Base-by-base conservation (phyloP, 2,329 filamentous ascomycete genomes). In the Aspergillus udagawae region DNA sequence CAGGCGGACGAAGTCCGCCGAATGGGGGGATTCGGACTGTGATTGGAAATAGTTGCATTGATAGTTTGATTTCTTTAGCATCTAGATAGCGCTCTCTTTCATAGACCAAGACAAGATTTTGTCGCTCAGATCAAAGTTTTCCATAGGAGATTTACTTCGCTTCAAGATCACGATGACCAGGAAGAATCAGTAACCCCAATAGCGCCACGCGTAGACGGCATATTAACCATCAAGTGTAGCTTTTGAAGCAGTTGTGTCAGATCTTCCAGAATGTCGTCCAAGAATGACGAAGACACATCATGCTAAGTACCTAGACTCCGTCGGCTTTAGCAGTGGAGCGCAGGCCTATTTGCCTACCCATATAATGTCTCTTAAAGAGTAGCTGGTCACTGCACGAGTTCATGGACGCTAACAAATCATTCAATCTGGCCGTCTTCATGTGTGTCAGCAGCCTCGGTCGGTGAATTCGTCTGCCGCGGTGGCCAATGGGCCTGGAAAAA, bases 1-100 rank as follows among this genome's bases (percentile, higher is more conserved):
- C 91, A 95, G 74, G 91, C 90, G 9, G 86, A 92, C 69, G 91
- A 94, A 72, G 84, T 89, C 57, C 81, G 86, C 63, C 91, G 90
- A 73, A 83, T 93, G 71, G 83, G 83, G 4, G 57, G 55, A 23
- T 60, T 67, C 29, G 65, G 65, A n/a, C 41, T 61, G 38, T 62
- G 41, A 55, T 25, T 51, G 17, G 35, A 14, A 28, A 23, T 25
- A 35, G 17, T 25, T 41, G 38, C 49, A 27, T 1, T 17, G 44
- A 47, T 47, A 14, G 7, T 6, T 14, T 14, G 44, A 1, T 27
- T 23, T 17, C 21, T 47, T 27, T 17, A 38, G 44, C 44, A 47
- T 47, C 44, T 47, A 47, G 44, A 47, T 3, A 47, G 44, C 44
- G 44, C 23, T 47, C 2, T 14, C 23, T 27, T 47, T 23, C 14